A percentile compares a stretch with the other conserved stretches of the same genome.
Evolutionary conservation across 441 rosid species (phyloP).

Genomic region (Sinapis alba): DNA sequence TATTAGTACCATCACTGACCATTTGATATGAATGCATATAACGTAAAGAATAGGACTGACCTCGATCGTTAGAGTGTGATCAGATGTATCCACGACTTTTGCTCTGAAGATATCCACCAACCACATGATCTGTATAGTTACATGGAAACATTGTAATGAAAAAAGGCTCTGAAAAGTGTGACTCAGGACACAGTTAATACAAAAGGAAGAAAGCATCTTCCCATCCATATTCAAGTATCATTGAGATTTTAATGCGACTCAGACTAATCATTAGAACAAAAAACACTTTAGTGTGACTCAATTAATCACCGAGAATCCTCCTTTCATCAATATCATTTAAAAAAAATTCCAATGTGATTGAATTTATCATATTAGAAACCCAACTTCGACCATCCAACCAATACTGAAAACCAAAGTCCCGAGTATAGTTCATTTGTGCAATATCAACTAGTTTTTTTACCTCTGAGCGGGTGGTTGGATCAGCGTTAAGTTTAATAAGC

Average conservation of each 20-base stretch:
- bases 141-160: conserved; percentile 20
- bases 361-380: not conserved
- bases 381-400: conserved; percentile 18
- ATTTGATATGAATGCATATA: conserved; percentile 3
- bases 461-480: conserved; percentile 69
- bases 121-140: conserved; percentile 74
- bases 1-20: conserved; percentile 6
- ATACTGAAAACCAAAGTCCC: not conserved
- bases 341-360: conserved; percentile 11
- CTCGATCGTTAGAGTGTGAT: conserved; percentile 78
- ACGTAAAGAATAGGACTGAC: conserved; percentile 38
- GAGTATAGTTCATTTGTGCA: not conserved
- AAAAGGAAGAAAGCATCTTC: conserved; percentile 4
- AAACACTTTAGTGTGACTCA: not conserved
- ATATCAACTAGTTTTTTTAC: conserved; percentile 37
- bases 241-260: conserved; percentile 2
- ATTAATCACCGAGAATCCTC: conserved; percentile 6
- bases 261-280: conserved; percentile 22
- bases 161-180: not conserved
- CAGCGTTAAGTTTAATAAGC: conserved; percentile 77
- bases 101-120: conserved; percentile 90
- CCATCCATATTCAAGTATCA: conserved; percentile 16
- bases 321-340: conserved; percentile 18
- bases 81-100: conserved; percentile 86
- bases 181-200: conserved; percentile 5